Conservation (phyloP, 2,329 filamentous ascomycete species). For the Xylariaceae sp. region DNA sequence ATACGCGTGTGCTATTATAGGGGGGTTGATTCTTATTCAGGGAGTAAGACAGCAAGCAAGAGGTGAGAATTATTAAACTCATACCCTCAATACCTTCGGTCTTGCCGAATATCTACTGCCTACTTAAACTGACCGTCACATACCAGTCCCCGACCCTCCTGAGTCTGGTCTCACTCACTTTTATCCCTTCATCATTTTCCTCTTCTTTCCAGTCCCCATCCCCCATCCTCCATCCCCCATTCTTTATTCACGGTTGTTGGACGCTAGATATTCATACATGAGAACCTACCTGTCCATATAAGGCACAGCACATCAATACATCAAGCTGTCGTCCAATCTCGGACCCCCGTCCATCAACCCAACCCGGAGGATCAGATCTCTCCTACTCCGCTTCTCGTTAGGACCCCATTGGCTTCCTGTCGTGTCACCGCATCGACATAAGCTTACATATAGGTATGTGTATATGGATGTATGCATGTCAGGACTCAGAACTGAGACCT, state of each 20-base stretch:
- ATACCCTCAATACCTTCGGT: neutral
- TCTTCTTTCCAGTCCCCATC: neutral
- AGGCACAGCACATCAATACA: conserved; percentile 11
- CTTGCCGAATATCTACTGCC: too few relatives aligned
- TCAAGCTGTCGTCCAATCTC: conserved; percentile 20
- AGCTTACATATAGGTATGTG: conserved; percentile 32
- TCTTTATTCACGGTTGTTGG: neutral
- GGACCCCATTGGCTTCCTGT: conserved; percentile 15
- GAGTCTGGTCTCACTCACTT: neutral
- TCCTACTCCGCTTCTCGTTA: conserved; percentile 17
- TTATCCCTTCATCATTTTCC: neutral
- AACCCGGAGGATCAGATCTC: conserved; percentile 21
- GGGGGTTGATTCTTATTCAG: neutral
- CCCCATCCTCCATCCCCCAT: too few relatives aligned
- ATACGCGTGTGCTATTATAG: neutral
- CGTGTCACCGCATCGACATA: conserved; percentile 20
- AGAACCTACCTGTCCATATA: conserved; percentile 13
- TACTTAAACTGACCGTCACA: neutral
- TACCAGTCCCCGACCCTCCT: neutral
- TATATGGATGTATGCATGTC: conserved; percentile 20
- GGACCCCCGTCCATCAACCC: conserved; percentile 15
- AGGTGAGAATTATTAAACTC: neutral
- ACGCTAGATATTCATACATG: conserved; percentile 8
- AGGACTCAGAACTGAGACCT: conserved; percentile 26
- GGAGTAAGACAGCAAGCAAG: neutral